These are phyloP conservation scores for Saturnispora quitensis DNA, from an alignment of 805 yeast species.

Conservation along the genomic window DNA sequence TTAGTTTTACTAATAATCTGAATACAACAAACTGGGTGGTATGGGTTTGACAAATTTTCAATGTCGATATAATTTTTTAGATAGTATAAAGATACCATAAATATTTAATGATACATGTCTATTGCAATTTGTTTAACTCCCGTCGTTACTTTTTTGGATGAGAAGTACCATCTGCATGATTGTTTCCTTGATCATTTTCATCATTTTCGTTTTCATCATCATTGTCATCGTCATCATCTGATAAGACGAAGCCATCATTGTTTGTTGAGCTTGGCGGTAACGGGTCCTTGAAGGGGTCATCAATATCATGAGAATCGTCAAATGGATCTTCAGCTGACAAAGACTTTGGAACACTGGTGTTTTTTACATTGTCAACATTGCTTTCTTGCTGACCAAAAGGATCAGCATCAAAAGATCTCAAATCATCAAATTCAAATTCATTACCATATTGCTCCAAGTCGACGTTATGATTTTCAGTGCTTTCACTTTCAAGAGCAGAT, in stretches of 20 bases:
- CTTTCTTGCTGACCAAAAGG: constrained; percentile 21
- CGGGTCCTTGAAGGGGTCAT: constrained; percentile 13
- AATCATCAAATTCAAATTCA: constrained; percentile 52
- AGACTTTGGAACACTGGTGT: not conserved
- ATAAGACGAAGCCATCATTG: constrained; percentile 21
- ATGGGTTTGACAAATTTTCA: too few species aligned
- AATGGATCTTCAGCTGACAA: constrained; percentile 22
- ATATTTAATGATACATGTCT: not conserved
- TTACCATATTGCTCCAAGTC: constrained; percentile 34
- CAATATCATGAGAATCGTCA: constrained; percentile 19
- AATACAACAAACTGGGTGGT: too few species aligned
- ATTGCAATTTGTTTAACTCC: not conserved
- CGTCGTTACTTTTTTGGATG: not conserved
- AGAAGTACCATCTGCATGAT: not conserved
- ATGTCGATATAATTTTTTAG: not conserved
- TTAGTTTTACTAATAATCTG: too few species aligned
- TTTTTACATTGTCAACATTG: not conserved
- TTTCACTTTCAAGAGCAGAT: constrained; percentile 32
- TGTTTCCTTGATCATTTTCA: not conserved
- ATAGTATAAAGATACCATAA: not conserved
- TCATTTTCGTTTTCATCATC: not conserved
- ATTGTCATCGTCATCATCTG: constrained; percentile 25
- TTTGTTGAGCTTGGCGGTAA: constrained; percentile 15
- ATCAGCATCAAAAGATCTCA: constrained; percentile 35
- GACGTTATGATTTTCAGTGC: constrained; percentile 17